Base-by-base conservation (phyloP, 371 early-diverging fungal species). In the Phascolomyces articulosus region DNA sequence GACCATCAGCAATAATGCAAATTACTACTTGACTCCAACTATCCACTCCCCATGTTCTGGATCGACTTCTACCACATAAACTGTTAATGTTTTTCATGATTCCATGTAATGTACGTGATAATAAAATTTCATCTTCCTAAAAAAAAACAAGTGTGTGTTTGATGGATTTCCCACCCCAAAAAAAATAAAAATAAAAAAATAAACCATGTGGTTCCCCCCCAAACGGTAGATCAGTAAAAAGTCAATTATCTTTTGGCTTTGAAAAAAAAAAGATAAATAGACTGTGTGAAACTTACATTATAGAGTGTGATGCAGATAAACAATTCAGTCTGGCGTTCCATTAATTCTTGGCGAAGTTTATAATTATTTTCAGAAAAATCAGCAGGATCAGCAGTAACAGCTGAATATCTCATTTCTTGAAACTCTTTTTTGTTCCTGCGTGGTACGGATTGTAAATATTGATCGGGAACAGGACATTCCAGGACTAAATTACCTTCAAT, bases 1-100 rank as follows among this genome's bases (percentile, higher is more conserved):
- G 86, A 29, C 92, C 93, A 64, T 92, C 95, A 6, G 93, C 84
- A 29, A 93, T 91, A 49, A 95, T 89, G 62, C 96, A 96, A 40
- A 97, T 90, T 8, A 94, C 93, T 4, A 94, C 87, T 67, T 95
- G 94, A 69, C 92, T 85, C 97, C 97, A 97, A 3, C 92, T 91
- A 23, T 95, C 89, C 23, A 80, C 72, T 9, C 95, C 95, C 78
- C 78, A 78, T 2, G 66, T 67, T 34, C 71, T 65, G 64, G 91
- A 92, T 55, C 89, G 84, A 40, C 81, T 84, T 63, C 91, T 86
- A 55, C 86, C 80, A 71, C 93, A 92, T 56, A 97, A 69, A 72
- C 96, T 89, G 3, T 85, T 77, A 62, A 97, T 94, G 78, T 97
- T 97, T 72, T 91, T 93, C 85, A 91, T 89, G 58, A 95, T 85